These are phyloP conservation scores for Tetraselmis striata DNA, from an alignment of 139 green algal genomes.

Conservation along the genomic window DNA sequence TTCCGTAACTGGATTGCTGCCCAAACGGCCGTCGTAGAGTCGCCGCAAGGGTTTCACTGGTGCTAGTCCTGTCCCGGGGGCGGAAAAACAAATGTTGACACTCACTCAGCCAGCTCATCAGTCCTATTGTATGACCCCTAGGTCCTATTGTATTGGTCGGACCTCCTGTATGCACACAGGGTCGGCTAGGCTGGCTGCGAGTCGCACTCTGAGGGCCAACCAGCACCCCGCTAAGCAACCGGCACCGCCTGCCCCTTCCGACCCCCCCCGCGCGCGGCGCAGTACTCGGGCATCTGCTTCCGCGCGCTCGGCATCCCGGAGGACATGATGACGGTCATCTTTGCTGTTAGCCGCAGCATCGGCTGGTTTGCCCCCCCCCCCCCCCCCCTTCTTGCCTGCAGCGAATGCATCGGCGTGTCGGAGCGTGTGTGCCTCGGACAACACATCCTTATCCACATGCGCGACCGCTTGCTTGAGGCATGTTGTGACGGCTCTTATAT, in stretches of 20 bases:
- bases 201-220: not conserved
- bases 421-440: not conserved
- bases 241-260: no score
- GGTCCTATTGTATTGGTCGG: no score
- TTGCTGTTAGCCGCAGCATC: conserved; percentile 59
- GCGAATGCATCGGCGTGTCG: no score
- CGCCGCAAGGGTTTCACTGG: no score
- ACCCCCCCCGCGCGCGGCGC: conserved; percentile 77
- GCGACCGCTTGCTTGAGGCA: not conserved
- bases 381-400: not conserved
- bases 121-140: no score
- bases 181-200: not conserved
- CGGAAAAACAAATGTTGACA: no score
- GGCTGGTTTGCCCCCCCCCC: conserved; percentile 50
- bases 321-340: conserved; percentile 65
- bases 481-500: no score
- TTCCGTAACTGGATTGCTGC: no score
- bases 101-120: no score
- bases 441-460: not conserved
- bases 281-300: conserved; percentile 69
- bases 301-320: conserved; percentile 61
- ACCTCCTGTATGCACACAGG: not conserved
- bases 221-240: no score
- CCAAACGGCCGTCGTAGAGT: no score
- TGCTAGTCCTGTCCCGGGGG: no score